phyloP scores from a whole-genome alignment of 83 land plant genomes.

The Diphasiastrum complanatum region DNA sequence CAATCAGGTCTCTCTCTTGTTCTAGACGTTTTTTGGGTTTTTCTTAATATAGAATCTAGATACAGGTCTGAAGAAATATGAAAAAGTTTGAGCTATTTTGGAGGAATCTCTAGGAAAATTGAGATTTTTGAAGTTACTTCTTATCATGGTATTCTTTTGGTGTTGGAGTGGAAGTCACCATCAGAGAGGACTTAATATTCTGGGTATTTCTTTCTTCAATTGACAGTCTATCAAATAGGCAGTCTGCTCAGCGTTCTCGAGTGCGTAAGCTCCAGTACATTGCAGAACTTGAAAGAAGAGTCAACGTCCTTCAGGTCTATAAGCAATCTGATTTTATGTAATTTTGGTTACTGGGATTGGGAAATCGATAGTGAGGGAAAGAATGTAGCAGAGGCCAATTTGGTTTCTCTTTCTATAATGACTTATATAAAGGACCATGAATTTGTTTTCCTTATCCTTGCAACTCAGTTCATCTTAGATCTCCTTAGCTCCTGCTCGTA shows the following conservation, averaged over 20 bases:
- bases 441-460: not conserved
- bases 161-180: no score
- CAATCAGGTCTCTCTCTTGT: no score
- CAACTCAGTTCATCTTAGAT: no score
- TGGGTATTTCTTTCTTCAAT: no score
- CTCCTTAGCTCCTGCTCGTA: not conserved
- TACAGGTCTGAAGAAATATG: no score
- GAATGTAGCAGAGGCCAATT: not conserved
- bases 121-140: no score
- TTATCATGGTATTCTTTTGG: no score
- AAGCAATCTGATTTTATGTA: not conserved
- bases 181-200: no score
- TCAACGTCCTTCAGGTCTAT: slow-evolving; percentile 17
- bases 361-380: not conserved
- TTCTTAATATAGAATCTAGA: no score
- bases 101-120: no score
- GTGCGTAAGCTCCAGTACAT: slow-evolving; percentile 23
- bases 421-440: not conserved
- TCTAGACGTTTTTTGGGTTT: no score
- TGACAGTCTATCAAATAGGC: slow-evolving; percentile 18
- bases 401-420: not conserved
- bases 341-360: not conserved
- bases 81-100: no score
- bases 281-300: slow-evolving; percentile 21
- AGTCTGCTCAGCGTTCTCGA: slow-evolving; percentile 27